Base-by-base conservation (phyloP, 805 yeast genomes). In the Yueomyces sinensis region DNA sequence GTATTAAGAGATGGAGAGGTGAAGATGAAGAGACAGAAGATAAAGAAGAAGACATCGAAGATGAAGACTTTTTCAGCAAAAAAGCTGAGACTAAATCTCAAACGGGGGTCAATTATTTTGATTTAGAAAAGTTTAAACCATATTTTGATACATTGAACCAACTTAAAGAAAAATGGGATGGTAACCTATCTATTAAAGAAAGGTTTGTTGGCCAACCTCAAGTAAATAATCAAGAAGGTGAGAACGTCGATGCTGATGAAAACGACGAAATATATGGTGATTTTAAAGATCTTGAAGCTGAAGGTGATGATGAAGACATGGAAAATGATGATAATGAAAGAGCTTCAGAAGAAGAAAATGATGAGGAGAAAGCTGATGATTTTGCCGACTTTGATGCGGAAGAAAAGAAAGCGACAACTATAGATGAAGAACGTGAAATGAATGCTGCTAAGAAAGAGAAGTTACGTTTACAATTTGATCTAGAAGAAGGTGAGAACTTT, bases 401-500 rank as follows among this genome's bases (percentile, higher is more conserved):
- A 33, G 63, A 54, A 25, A 56, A 55, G 27, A 49, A 54, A 19
- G 63, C 62, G 7, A 44, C 74, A 31, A 62, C 89, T 1, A 61
- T 79, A 25, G 93, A 79, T 38, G 76, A 82, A 50, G 78, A 75
- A 54, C 74, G 97, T 54, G 76, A 72, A 34, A 60, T 73, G 35
- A 87, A 87, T 50, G 94, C 96, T 2, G 74, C 78, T 41, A 86
- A 82, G 64, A 93, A 91, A 50, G 96, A 87, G 43, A 77, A 82
- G 49, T 66, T 89, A 39, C 76, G 86, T 39, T 66, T 82, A 48
- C 96, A 91, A 53, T 84, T 91, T 50, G 97, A 91, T 38, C 45
- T 56, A 54, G 70, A 66, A 38, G 76, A 71, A 43, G 77, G 74
- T 37, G 75, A 74, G 31, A 78, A 74, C 38, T 73, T 74, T 44